phyloP scores from a whole-genome alignment of 2,329 filamentous ascomycete genomes.

The Acephala macrosclerotiorum region DNA sequence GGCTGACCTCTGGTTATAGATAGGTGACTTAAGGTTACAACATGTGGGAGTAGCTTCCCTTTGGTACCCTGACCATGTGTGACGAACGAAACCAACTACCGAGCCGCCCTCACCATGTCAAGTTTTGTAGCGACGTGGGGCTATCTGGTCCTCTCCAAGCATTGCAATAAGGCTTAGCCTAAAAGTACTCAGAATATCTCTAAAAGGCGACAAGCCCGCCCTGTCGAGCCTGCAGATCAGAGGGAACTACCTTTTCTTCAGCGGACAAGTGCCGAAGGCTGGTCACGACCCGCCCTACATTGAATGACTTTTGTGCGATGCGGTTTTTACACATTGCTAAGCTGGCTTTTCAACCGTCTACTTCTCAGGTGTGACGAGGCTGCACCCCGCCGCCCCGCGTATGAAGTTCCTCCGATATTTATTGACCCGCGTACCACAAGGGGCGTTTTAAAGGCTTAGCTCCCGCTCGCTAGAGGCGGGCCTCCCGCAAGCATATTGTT shows the following conservation, averaged over 20 bases:
- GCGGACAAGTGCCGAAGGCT: neutral
- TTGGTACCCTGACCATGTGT: neutral
- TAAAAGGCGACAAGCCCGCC: neutral
- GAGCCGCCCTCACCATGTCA: neutral
- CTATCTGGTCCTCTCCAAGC: neutral
- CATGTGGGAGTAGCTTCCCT: neutral
- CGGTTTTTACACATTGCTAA: neutral
- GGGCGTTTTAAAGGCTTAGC: conserved; percentile 4
- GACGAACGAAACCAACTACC: neutral
- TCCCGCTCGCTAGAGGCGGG: conserved; percentile 10
- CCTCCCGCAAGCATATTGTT: neutral
- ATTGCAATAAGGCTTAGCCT: neutral
- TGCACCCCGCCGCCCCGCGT: conserved; percentile 6
- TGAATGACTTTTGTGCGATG: neutral
- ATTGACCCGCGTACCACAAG: neutral
- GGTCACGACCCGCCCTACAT: neutral
- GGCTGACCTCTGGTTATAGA: conserved; percentile 4
- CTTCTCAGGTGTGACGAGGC: neutral
- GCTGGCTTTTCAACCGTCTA: neutral
- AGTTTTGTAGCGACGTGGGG: conserved; percentile 1
- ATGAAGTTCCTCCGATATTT: neutral
- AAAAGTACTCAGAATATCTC: neutral
- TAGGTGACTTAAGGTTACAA: too few species aligned
- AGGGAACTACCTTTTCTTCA: neutral
- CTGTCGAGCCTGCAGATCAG: neutral